Base-by-base conservation (phyloP, 2,329 filamentous ascomycete species). In the Cordyceps pruinosa region DNA sequence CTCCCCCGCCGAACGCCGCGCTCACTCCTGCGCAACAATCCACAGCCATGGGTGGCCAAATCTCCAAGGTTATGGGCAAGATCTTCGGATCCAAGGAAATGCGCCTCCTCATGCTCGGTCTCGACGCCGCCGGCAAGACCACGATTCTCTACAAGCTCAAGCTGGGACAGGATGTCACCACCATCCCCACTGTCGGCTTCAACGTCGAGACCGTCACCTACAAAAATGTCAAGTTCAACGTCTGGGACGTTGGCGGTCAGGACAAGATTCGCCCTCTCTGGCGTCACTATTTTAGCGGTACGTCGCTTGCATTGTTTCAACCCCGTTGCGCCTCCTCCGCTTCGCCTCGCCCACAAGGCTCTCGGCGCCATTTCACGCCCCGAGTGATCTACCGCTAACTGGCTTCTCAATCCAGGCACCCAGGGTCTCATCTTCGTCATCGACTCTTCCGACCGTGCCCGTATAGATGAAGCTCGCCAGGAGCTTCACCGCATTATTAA, bases 51-150 rank as follows among this genome's bases (percentile, higher is more conserved):
- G 93, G 93, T 77, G 89, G 88, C 70, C 88, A 90, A 76, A 82
- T 97, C 73, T 96, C 90, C 68, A 96, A 96, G 79, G 87, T 97
- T 78, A 92, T 97, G 87, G 89, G 90, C 76, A 96, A 95, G 86
- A 90, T 97, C 80, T 97, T 96, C 80, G 93, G 93, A 76, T 96
- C 93, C 65, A 96, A 96, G 82, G 93, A 97, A 79, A 97, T 97
- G 91, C 89, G 93, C 69, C 87, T 99, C 72, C 80, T 97, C 71
- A 99, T 99, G 94, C 82, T 99, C 66, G 94, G 94, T 67, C 85
- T 97, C 67, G 94, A 99, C 77, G 94, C 94, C 64, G 94, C 94
- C 65, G 94, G 94, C 80, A 99, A 99, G 82, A 99, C 94, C 48
- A 97, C 94, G 57, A 97, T 97, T 69, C 86, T 99, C 61, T 99